These are phyloP conservation scores for Botrytis medusae DNA, from an alignment of 2,329 filamentous ascomycete genomes.

Conservation along the genomic window DNA sequence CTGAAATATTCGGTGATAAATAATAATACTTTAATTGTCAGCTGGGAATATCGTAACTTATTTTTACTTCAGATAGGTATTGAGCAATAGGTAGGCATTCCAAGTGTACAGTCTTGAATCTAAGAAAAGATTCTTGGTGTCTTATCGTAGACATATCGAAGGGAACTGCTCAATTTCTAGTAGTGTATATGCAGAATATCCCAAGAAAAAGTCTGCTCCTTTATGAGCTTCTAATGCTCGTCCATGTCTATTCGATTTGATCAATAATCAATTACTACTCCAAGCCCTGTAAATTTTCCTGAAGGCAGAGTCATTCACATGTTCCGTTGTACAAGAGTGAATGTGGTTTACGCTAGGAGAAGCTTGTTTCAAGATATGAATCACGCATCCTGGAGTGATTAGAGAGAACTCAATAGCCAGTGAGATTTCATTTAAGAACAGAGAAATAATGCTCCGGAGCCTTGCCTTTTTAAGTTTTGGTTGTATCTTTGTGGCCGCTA, in stretches of 20 bases:
- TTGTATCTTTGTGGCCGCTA: too few relatives aligned
- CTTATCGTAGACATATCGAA: background rate
- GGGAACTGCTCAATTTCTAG: background rate
- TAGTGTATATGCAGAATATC: rapidly evolving
- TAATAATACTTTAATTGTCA: too few relatives aligned
- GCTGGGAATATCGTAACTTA: background rate
- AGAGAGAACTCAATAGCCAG: background rate
- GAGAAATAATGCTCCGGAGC: background rate
- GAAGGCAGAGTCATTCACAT: background rate
- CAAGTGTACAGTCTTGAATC: background rate
- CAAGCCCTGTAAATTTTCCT: background rate
- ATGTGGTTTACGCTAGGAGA: too few relatives aligned
- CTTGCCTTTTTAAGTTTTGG: background rate
- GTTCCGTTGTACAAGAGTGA: background rate
- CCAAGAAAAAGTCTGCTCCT: background rate
- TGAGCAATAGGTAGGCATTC: background rate
- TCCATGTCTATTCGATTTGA: background rate
- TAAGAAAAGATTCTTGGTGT: rapidly evolving
- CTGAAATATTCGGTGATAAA: rapidly evolving
- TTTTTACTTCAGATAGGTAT: background rate
- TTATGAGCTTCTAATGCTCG: background rate
- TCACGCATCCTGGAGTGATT: background rate
- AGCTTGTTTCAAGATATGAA: background rate
- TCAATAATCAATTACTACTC: too few relatives aligned
- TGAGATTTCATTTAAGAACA: background rate